phyloP scores from a whole-genome alignment of 805 yeast genomes.

The Danielia reshetovae region DNA sequence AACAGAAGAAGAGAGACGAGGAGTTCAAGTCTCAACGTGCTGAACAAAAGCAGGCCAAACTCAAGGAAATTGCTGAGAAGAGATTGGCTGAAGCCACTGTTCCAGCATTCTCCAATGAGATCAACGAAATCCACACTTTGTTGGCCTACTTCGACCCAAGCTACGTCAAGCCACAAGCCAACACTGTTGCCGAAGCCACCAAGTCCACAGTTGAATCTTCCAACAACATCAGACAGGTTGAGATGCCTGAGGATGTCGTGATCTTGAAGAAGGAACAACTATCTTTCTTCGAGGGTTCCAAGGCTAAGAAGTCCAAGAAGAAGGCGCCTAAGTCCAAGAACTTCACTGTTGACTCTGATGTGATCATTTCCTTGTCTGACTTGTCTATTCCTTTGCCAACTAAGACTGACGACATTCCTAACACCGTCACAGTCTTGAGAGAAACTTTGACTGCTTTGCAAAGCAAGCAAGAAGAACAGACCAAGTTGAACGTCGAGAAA shows the following conservation, averaged over 20 bases:
- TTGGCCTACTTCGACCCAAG: conserved; percentile 75
- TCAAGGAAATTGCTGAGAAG: conserved; percentile 57
- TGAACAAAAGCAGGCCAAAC: conserved; percentile 48
- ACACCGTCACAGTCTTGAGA: conserved; percentile 63
- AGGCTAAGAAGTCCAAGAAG: conserved; percentile 47
- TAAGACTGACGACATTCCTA: conserved; percentile 63
- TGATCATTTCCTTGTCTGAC: conserved; percentile 71
- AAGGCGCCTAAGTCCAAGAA: conserved; percentile 41
- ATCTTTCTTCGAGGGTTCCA: conserved; percentile 50
- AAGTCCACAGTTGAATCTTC: conserved; percentile 21
- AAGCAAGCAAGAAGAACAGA: conserved; percentile 74
- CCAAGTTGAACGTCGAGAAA: conserved; percentile 67
- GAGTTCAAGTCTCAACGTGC: conserved; percentile 56
- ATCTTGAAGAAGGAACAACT: conserved; percentile 61
- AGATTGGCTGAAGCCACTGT: conserved; percentile 67
- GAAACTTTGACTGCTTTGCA: conserved; percentile 66
- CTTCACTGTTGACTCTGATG: conserved; percentile 75
- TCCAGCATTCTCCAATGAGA: conserved; percentile 84
- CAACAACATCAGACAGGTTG: conserved; percentile 45
- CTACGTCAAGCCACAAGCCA: conserved; percentile 54
- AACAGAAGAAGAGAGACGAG: conserved; percentile 62
- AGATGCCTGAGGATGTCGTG: conserved; percentile 60
- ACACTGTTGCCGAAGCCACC: conserved; percentile 22
- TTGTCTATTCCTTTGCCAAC: conserved; percentile 78
- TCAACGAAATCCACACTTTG: conserved; percentile 68